phyloP scores from a whole-genome alignment of 1,139 yeast genomes.

The Yamadazyma triangularis region DNA sequence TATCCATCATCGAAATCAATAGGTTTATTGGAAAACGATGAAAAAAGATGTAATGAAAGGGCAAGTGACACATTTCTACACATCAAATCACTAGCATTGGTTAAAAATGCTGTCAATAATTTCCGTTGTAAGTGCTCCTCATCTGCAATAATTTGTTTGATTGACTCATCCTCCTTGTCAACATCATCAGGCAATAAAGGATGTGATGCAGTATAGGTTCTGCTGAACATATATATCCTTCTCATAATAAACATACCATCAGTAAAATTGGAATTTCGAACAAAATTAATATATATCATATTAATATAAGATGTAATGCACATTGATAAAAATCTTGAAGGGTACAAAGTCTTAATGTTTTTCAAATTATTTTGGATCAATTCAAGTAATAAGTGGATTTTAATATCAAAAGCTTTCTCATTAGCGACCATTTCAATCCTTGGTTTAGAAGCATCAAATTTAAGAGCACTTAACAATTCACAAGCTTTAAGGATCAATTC shows the following conservation, averaged over 20 bases:
- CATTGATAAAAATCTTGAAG: slow-evolving; percentile 73
- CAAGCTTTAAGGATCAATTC: slow-evolving; percentile 69
- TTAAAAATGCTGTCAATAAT: slow-evolving; percentile 35
- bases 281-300: slow-evolving; percentile 37
- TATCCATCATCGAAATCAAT: slow-evolving; percentile 9
- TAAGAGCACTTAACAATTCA: slow-evolving; percentile 47
- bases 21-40: slow-evolving; percentile 7
- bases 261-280: slow-evolving; percentile 12
- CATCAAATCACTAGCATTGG: slow-evolving; percentile 42
- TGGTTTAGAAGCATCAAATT: slow-evolving; percentile 14
- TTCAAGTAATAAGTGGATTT: slow-evolving; percentile 62
- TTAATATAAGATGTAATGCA: slow-evolving; percentile 53
- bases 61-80: slow-evolving; percentile 18
- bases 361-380: slow-evolving; percentile 49
- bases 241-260: slow-evolving; percentile 47
- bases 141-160: slow-evolving; percentile 39
- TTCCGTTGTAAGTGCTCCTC: slow-evolving; percentile 52
- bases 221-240: slow-evolving; percentile 58
- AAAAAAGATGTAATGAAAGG: slow-evolving; percentile 6
- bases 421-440: slow-evolving; percentile 9
- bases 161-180: slow-evolving; percentile 30
- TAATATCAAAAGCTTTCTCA: slow-evolving; percentile 46
- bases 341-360: slow-evolving; percentile 60
- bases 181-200: slow-evolving; percentile 13
- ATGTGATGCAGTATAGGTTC: slow-evolving; percentile 47